Base-by-base conservation (phyloP, 495 filamentous ascomycete species). In the Staphylotrichum longicolle region DNA sequence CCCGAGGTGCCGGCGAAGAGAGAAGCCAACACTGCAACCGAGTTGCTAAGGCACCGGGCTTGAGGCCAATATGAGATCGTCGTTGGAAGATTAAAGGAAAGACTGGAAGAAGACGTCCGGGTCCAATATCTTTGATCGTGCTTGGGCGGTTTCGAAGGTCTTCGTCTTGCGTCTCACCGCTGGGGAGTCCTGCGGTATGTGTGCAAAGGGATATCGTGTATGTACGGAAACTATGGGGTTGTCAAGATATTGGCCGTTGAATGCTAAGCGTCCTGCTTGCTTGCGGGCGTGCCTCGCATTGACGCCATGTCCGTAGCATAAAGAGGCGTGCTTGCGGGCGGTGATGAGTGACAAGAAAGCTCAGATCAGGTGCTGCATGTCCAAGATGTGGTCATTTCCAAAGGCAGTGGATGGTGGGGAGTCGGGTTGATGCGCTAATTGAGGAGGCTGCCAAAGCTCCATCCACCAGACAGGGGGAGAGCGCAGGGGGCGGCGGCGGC, bases 301-400 rank as follows among this genome's bases (percentile, higher is more conserved):
- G 42, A 48, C 41, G 54, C 54, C 33, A 48, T 39, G n/a, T 48
- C 41, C 37, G 32, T n/a, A 11, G 42, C 44, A 48, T 57, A 34
- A 40, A 57, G 44, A 42, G 45, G 33, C 33, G 44, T 40, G 45
- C 15, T 34, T 27, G 20, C 20, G 20, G 20, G 34, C 44, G 55
- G n/a, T 30, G 55, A 57, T 37, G 55, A 40, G 14, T 20, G 45
- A 2, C 45, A 39, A 32, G 33, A 15, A 30, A 7, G 30, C 4
- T 41, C 40, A 10, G 20, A 41, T 41, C 51, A 54, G 51, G 51
- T 14, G 37, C 51, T 20, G 40, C 5, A 39, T 14, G 14, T 30
- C 44, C 44, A 47, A 40, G 45, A 27, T 27, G 34, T 57, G 54
- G 54, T 57, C 54, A 48, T 57, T 57, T 57, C 44, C 54, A 47